phyloP scores from a whole-genome alignment of 1,139 yeast genomes.

The Pichia sorboxylosa region DNA sequence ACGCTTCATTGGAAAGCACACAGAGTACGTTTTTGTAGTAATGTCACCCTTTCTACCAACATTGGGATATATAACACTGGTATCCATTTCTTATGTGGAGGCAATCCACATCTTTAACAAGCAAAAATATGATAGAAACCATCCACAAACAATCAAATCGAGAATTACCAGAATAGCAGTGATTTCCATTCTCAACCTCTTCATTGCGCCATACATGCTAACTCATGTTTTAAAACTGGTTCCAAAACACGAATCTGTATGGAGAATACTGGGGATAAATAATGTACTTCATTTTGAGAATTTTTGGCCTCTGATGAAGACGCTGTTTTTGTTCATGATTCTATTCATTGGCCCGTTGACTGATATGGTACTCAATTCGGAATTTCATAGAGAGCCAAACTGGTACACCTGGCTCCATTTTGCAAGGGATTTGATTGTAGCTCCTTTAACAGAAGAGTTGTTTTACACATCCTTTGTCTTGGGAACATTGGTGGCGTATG shows the following conservation, averaged over 20 bases:
- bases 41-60: no score
- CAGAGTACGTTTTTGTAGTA: no score
- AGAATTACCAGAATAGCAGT: conserved; percentile 24
- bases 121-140: conserved; percentile 27
- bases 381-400: conserved; percentile 8
- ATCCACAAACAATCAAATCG: conserved; percentile 29
- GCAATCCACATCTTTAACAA: conserved; percentile 28
- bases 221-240: conserved; percentile 11
- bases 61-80: conserved; percentile 5
- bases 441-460: conserved; percentile 83
- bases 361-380: conserved; percentile 38
- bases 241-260: conserved; percentile 4
- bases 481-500: conserved; percentile 28
- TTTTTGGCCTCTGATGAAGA: conserved; percentile 13
- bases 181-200: conserved; percentile 19
- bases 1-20: no score
- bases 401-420: conserved; percentile 13
- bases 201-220: conserved; percentile 22
- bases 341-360: conserved; percentile 36
- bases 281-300: conserved; percentile 9
- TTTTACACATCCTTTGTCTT: conserved; percentile 59
- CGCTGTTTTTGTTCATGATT: conserved; percentile 14
- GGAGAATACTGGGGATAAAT: conserved; percentile 11
- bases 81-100: conserved; percentile 34
- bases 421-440: conserved; percentile 51